Evolutionary conservation across 495 filamentous ascomycete species (phyloP).

Genomic region (Pseudomonodictys pantanalensis): DNA sequence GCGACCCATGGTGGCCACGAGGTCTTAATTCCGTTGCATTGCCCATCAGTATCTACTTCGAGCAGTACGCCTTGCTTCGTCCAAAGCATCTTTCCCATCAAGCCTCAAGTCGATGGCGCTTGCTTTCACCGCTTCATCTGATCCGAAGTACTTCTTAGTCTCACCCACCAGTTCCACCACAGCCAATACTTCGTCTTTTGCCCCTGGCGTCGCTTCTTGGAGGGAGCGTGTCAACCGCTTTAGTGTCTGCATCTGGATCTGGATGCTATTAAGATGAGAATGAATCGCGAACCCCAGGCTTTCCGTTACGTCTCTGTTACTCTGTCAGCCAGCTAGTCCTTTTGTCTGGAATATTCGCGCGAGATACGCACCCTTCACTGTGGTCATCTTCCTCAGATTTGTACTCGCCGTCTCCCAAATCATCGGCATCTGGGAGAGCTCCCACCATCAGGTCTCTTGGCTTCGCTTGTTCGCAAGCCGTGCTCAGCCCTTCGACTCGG

Average conservation of each 20-base stretch:
- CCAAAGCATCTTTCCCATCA: slow-evolving; percentile 18
- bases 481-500: background rate
- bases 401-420: too few relatives aligned
- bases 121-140: background rate
- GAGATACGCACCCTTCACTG: too few relatives aligned
- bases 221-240: slow-evolving; percentile 10
- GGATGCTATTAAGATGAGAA: slow-evolving; percentile 11
- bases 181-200: slow-evolving; percentile 4
- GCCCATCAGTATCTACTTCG: background rate
- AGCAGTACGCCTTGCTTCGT: slow-evolving; percentile 18
- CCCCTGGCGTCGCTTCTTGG: slow-evolving; percentile 16
- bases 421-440: background rate
- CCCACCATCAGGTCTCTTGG: slow-evolving; percentile 16
- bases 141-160: slow-evolving; percentile 14
- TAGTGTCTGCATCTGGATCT: slow-evolving; percentile 19
- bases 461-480: slow-evolving; percentile 1
- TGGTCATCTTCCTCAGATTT: slow-evolving; percentile 12
- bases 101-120: slow-evolving; percentile 2
- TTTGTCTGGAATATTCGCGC: too few relatives aligned
- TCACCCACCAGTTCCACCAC: slow-evolving; percentile 5
- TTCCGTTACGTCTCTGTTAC: background rate
- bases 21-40: too few relatives aligned
- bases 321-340: background rate
- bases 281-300: slow-evolving; percentile 14
- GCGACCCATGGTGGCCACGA: too few relatives aligned